These are phyloP conservation scores for Globisporangium lucens DNA, from an alignment of 352 stramenopile species.

Conservation along the genomic window DNA sequence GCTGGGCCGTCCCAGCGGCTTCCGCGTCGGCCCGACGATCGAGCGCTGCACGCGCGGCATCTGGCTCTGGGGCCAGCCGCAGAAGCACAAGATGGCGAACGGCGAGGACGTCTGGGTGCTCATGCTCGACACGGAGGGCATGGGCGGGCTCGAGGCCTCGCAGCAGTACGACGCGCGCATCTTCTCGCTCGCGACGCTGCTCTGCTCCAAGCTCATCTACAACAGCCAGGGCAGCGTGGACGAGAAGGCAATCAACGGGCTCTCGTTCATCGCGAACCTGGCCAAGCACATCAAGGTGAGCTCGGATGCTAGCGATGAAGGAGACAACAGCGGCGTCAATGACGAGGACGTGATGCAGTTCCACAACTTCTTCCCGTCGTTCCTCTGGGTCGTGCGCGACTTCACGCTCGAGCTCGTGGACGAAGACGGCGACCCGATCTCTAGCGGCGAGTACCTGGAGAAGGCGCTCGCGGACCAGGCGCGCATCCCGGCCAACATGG, in stretches of 20 bases:
- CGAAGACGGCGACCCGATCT: conserved; percentile 80
- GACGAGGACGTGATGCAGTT: conserved; percentile 73
- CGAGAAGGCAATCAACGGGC: conserved; percentile 77
- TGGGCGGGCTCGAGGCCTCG: conserved; percentile 79
- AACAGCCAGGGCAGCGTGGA: conserved; percentile 86
- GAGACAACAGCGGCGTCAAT: conserved; percentile 9
- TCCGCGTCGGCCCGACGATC: conserved; percentile 78
- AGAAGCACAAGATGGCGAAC: conserved; percentile 55
- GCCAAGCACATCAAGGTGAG: conserved; percentile 83
- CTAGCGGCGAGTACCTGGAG: conserved; percentile 80
- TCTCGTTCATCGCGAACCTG: conserved; percentile 88
- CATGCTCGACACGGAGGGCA: conserved; percentile 86
- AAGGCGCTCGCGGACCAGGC: conserved; percentile 66
- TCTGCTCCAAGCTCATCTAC: conserved; percentile 88
- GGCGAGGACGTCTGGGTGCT: conserved; percentile 75
- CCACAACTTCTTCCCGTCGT: conserved; percentile 85
- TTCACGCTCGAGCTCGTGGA: conserved; percentile 87
- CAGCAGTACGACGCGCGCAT: conserved; percentile 87
- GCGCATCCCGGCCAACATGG: conserved; percentile 63
- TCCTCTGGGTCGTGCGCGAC: conserved; percentile 87
- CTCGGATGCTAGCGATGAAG: conserved; percentile 27
- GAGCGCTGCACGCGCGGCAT: conserved; percentile 85
- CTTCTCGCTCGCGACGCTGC: conserved; percentile 81
- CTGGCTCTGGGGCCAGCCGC: conserved; percentile 80
- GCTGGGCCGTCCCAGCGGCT: conserved; percentile 61